Conservation (phyloP, 2,329 filamentous ascomycete species). For the Penicillium griseofulvum region DNA sequence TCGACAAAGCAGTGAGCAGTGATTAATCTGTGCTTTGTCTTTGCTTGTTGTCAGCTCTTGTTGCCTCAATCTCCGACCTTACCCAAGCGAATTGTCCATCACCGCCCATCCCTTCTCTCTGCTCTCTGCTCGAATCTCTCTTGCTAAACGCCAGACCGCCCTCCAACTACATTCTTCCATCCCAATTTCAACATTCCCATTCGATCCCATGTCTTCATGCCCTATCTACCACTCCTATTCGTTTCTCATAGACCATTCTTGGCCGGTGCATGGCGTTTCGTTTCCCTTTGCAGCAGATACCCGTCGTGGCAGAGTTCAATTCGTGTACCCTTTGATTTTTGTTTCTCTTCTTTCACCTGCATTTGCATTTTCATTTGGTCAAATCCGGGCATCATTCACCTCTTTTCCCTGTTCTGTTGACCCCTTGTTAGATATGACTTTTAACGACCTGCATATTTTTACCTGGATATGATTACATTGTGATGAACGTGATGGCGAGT, state of each 20-base stretch:
- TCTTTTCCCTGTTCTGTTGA: neutral
- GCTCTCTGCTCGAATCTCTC: neutral
- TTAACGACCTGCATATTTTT: constrained; percentile 18
- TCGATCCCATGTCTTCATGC: neutral
- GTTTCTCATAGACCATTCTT: constrained; percentile 11
- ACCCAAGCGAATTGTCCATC: neutral
- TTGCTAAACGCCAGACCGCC: neutral
- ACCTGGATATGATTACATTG: constrained; percentile 3
- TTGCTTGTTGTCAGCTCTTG: neutral
- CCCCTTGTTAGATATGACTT: constrained; percentile 8
- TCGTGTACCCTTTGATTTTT: constrained; percentile 1
- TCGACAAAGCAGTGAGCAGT: constrained; percentile 25
- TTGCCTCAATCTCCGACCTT: neutral
- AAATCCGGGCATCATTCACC: neutral
- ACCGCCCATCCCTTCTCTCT: no score
- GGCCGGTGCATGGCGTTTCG: constrained; percentile 21
- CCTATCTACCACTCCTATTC: neutral
- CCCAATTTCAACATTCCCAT: neutral
- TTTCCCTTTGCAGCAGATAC: constrained; percentile 21
- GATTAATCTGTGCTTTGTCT: neutral
- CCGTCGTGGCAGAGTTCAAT: constrained; percentile 17
- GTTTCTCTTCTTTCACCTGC: neutral
- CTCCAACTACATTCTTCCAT: neutral
- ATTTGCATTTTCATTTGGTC: constrained; percentile 1
- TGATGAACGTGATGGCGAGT: neutral